These are phyloP conservation scores for Amyloporia xantha DNA, from an alignment of 768 basidiomycete genomes.

Conservation along the genomic window DNA sequence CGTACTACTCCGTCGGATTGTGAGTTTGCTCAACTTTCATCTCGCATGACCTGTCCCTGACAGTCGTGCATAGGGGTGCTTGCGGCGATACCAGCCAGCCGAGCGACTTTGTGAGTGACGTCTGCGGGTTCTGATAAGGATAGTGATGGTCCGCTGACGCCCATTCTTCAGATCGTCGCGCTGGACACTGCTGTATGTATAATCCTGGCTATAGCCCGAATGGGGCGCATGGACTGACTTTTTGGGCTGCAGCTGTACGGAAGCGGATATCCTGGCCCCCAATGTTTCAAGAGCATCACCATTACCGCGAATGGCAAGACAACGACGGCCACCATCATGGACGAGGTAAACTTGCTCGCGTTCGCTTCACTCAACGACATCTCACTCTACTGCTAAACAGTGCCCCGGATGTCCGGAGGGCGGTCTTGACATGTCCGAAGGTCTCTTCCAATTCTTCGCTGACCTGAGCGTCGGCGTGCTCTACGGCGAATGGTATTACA, in stretches of 20 bases:
- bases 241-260: slow-evolving; percentile 41
- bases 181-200: slow-evolving; percentile 30
- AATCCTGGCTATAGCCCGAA: neutral
- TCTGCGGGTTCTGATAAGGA: neutral
- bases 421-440: slow-evolving; percentile 62
- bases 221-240: neutral
- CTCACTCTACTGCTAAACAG: slow-evolving; percentile 24
- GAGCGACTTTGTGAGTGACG: slow-evolving; percentile 26
- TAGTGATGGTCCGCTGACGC: neutral
- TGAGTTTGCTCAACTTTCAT: slow-evolving; percentile 14
- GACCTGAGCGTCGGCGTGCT: slow-evolving; percentile 43
- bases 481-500: slow-evolving; percentile 55
- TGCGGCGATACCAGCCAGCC: slow-evolving; percentile 27
- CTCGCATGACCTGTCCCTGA: neutral
- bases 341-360: slow-evolving; percentile 38
- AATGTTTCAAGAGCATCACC: slow-evolving; percentile 56
- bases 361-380: neutral
- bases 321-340: slow-evolving; percentile 50
- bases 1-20: slow-evolving; percentile 32
- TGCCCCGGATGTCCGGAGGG: slow-evolving; percentile 61
- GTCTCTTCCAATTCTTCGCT: slow-evolving; percentile 62
- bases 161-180: slow-evolving; percentile 27
- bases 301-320: slow-evolving; percentile 59
- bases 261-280: slow-evolving; percentile 51
- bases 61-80: slow-evolving; percentile 21